Percentiles rank a stretch among this genome's conserved stretches.
Evolutionary conservation across 495 filamentous ascomycete genomes (phyloP).

Genomic region (Lasiosphaeris hirsuta): DNA sequence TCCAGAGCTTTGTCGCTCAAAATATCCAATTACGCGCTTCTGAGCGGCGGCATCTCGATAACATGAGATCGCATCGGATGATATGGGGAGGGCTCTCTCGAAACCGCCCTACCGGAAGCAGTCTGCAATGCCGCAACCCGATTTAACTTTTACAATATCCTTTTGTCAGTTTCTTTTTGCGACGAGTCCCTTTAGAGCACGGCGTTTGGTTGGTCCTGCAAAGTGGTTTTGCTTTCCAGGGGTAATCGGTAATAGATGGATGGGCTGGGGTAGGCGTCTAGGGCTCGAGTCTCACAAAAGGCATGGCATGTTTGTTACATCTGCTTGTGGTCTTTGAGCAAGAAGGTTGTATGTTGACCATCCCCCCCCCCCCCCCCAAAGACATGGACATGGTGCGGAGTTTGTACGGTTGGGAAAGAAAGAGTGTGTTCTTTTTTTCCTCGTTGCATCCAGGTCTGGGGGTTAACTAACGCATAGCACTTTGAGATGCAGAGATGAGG

Average conservation of each 20-base stretch:
- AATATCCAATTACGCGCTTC: constrained; percentile 44
- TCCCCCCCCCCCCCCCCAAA: neutral
- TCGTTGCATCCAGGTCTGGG: neutral
- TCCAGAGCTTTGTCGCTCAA: constrained; percentile 44
- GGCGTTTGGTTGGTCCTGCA: constrained; percentile 11
- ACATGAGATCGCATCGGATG: constrained; percentile 19
- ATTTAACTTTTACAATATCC: neutral
- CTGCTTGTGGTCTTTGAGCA: neutral
- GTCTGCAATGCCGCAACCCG: too few species aligned
- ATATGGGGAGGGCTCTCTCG: too few species aligned
- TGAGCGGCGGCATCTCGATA: constrained; percentile 39
- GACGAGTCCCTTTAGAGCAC: constrained; percentile 1
- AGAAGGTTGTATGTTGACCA: neutral
- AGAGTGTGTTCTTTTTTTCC: neutral
- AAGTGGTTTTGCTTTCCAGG: constrained; percentile 2
- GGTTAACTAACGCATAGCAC: neutral
- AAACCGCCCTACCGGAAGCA: too few species aligned
- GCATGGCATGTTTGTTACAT: neutral
- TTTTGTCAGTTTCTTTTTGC: neutral
- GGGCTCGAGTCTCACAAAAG: neutral
- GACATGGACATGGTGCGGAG: constrained; percentile 1
- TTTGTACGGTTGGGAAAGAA: neutral
- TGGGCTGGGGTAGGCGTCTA: neutral
- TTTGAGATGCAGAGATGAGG: too few species aligned
- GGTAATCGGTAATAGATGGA: constrained; percentile 14